Percentiles rank a stretch among this genome's conserved stretches.
These are phyloP conservation scores for Aspergillus latus DNA, from an alignment of 2,329 filamentous ascomycete genomes.

Conservation along the genomic window DNA sequence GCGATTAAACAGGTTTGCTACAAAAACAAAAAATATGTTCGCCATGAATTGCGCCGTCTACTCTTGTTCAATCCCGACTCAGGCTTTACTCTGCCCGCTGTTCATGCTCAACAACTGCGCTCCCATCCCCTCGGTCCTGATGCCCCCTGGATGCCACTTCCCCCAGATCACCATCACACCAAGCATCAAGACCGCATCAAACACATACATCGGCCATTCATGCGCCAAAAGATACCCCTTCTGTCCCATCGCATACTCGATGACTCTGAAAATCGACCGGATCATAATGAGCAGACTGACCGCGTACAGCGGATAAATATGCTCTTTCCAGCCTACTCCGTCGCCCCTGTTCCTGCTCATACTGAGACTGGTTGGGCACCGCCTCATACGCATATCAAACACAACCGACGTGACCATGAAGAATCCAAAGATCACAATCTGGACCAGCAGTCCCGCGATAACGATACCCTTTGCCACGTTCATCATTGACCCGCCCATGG, in stretches of 20 bases:
- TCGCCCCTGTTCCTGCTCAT: not conserved
- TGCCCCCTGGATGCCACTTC: conserved; percentile 8
- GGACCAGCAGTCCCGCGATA: conserved; percentile 27
- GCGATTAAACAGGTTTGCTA: too few species aligned
- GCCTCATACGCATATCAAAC: conserved; percentile 24
- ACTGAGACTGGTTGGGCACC: conserved; percentile 8
- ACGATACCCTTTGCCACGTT: conserved; percentile 16
- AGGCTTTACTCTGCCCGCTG: not conserved
- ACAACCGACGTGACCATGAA: conserved; percentile 26
- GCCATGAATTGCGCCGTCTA: too few species aligned
- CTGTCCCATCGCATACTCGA: conserved; percentile 50
- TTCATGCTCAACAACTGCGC: conserved; percentile 1
- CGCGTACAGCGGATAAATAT: conserved; percentile 23
- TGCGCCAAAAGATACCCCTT: conserved; percentile 43
- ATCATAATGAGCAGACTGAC: conserved; percentile 40
- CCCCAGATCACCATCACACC: conserved; percentile 15
- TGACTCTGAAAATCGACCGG: conserved; percentile 48
- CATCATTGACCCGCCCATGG: conserved; percentile 1
- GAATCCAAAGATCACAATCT: conserved; percentile 29
- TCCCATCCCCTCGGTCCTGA: not conserved
- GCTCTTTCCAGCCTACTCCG: conserved; percentile 15
- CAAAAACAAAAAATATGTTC: too few species aligned
- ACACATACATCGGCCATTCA: conserved; percentile 47
- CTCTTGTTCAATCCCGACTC: conserved; percentile 49
- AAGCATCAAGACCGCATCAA: conserved; percentile 46